Evolutionary conservation across 345 rosid genomes (phyloP), one percentile per base, ranked within the genome.

Genomic region (Boechera divaricarpa): DNA sequence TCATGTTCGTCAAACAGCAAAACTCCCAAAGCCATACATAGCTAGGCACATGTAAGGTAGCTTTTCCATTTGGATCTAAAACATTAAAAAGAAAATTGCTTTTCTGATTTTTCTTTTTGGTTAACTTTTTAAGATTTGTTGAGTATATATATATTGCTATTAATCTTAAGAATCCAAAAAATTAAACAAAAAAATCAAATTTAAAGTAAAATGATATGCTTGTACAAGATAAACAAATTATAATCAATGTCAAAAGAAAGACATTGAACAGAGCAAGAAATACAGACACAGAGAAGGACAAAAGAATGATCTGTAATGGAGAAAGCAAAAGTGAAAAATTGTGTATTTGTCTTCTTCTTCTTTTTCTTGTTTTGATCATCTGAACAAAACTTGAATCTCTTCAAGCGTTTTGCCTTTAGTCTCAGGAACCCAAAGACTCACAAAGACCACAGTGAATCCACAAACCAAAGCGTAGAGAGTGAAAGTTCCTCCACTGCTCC

Each of bases 401-500:
- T 95, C 99, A 55, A 95, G 83, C 1, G 92, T 78, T 79, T 89
- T 89, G 57, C 97, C 98, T 81, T 91, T 91, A 1, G 98, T 93
- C 87, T 95, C 99, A 4, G 98, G 98, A 64, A 95, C 98, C 84
- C 87, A 95, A 32, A 89, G 58, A 26, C 74, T 31, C 45, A 82
- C 88, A 70, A 95, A 95, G 33, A 29, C 92, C 54, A 88, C 78
- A 6, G 96, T 76, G 64, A 91, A 84, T 28, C 86, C 96, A 63
- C 94, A 78, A 67, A 87, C 82, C 21, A 87, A 8, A 83, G 84
- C 80, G 79, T 95, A 95, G 45, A 92, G 83, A 10, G 91, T 78
- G 80, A 95, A 95, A 9, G 98, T 91, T 82, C 91, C 99, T 85
- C 87, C 97, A 36, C 82, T 68, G 69, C 91, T 95, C 98, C 99